Conservation (phyloP, 2,329 filamentous ascomycete genomes). For the Penicillium sp. region DNA sequence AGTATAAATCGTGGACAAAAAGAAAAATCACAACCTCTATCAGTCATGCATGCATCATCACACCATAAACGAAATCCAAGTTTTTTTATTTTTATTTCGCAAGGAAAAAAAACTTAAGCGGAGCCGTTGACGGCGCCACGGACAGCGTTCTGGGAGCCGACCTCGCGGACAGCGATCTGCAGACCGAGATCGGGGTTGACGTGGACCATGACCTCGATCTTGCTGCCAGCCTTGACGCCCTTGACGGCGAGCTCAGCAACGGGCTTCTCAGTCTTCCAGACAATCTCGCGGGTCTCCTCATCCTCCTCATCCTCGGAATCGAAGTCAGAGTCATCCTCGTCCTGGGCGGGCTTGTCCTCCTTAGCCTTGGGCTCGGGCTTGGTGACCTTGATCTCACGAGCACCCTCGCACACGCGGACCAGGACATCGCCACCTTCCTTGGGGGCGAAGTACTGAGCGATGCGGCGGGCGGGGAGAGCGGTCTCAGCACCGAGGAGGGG, state of each 20-base stretch:
- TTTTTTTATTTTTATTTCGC: slow-evolving; percentile 12
- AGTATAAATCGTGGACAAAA: slow-evolving; percentile 11
- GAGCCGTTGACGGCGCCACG: slow-evolving; percentile 57
- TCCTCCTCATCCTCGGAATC: slow-evolving; percentile 66
- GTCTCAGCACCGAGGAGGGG: slow-evolving; percentile 83
- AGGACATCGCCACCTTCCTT: slow-evolving; percentile 83
- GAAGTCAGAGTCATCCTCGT: slow-evolving; percentile 61
- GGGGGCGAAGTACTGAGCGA: slow-evolving; percentile 72
- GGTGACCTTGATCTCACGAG: slow-evolving; percentile 87
- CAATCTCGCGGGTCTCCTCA: slow-evolving; percentile 82
- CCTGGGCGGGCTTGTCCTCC: slow-evolving; percentile 56
- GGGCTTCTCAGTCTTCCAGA: slow-evolving; percentile 81
- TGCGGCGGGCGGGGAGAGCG: slow-evolving; percentile 81
- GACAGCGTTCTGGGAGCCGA: slow-evolving; percentile 82
- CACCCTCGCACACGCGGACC: slow-evolving; percentile 82
- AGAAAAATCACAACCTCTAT: slow-evolving; percentile 26
- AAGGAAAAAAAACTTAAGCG: slow-evolving; percentile 15
- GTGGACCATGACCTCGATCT: slow-evolving; percentile 92
- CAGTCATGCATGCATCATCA: slow-evolving; percentile 31
- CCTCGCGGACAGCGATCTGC: slow-evolving; percentile 77
- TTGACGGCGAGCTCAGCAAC: slow-evolving; percentile 84
- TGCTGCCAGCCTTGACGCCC: slow-evolving; percentile 79
- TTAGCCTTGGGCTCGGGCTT: slow-evolving; percentile 79
- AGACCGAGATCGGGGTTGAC: slow-evolving; percentile 76
- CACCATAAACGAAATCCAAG: slow-evolving; percentile 23